Conservation (phyloP, 768 basidiomycete species). For the Mycena galopus region DNA sequence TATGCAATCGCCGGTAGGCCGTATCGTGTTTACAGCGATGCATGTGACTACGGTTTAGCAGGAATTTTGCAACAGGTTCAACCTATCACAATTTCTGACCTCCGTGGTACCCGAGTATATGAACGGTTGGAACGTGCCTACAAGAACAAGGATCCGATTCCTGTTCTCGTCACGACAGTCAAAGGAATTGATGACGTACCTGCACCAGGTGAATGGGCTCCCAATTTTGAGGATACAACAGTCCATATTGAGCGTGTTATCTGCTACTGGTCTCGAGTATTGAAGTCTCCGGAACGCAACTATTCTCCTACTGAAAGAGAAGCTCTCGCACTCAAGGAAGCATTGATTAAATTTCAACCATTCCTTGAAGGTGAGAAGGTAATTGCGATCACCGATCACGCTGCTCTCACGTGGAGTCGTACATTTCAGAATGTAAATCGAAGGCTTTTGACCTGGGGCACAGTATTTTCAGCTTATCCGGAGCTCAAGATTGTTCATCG, state of each 20-base stretch:
- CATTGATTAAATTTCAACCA: no score
- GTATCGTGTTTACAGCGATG: neutral
- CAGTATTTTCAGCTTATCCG: neutral
- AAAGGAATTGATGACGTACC: neutral
- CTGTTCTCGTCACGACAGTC: neutral
- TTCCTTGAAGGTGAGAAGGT: neutral
- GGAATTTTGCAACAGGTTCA: constrained; percentile 13
- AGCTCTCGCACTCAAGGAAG: no score
- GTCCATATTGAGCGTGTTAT: neutral
- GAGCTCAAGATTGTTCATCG: neutral
- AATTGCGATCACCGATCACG: neutral
- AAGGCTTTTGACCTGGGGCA: neutral
- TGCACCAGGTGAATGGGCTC: neutral
- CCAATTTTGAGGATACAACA: neutral
- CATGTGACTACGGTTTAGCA: neutral
- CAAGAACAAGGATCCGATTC: neutral
- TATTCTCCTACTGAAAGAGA: no score
- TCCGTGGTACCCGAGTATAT: neutral
- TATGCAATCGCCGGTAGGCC: neutral
- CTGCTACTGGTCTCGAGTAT: neutral
- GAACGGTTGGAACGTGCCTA: neutral
- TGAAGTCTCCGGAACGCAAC: no score
- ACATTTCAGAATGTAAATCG: neutral
- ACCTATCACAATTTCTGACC: neutral
- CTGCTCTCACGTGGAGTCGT: neutral